Evolutionary conservation across 192 early-diverging fungal species (phyloP).

Genomic region (Cetraspora pellucida): DNA sequence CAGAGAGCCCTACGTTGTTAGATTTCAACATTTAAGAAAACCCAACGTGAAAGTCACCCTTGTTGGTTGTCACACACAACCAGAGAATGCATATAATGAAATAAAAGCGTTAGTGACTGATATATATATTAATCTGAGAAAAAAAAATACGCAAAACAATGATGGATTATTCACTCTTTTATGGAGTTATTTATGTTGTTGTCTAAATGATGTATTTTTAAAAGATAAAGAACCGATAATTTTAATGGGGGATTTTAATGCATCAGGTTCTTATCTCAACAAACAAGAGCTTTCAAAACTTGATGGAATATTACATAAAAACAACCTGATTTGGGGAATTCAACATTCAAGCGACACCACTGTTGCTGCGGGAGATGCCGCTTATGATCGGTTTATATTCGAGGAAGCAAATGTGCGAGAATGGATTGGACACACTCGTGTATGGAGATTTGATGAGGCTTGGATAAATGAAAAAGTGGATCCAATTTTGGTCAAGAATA

Average conservation of each 20-base stretch:
- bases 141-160: background rate
- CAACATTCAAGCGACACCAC: constrained; percentile 18
- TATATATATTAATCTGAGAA: constrained; percentile 20
- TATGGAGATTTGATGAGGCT: constrained; percentile 33
- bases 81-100: constrained; percentile 22
- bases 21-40: constrained; percentile 33
- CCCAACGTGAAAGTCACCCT: constrained; percentile 22
- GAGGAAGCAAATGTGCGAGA: constrained; percentile 12
- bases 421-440: constrained; percentile 22
- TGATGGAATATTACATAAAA: background rate
- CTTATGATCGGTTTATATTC: constrained; percentile 35
- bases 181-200: background rate
- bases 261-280: constrained; percentile 32
- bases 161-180: background rate
- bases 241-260: constrained; percentile 36
- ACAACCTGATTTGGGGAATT: constrained; percentile 28
- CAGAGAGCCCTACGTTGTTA: constrained; percentile 26
- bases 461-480: background rate
- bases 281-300: constrained; percentile 9
- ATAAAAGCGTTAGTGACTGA: constrained; percentile 10
- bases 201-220: background rate
- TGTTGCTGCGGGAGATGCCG: constrained; percentile 6
- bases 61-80: constrained; percentile 34
- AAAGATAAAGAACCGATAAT: constrained; percentile 20
- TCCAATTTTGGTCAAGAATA: background rate